Evolutionary conservation across 805 yeast species (phyloP), one percentile per base, ranked within the genome.

Genomic region (Pichia deserticola): DNA sequence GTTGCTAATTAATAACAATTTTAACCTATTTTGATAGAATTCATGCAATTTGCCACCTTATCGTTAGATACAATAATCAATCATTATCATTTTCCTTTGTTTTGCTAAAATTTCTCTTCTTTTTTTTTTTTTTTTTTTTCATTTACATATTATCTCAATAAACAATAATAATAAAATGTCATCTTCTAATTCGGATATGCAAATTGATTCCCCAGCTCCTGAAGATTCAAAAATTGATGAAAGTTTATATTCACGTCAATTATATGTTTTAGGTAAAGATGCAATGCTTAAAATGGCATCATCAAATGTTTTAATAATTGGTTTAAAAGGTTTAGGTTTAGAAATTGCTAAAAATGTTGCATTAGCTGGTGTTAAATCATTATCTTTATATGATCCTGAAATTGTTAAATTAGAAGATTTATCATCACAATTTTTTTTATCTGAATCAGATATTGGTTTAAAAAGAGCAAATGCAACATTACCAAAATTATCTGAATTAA

Each of bases 321-420:
- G 99, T 4, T 72, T 92, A 50, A 84, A 81, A 63, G 99, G 99
- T 44, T 73, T 93, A 44, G 99, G 99, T 61, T 78, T 88, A 40
- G 99, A 93, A 70, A 89, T 93, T 51, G 97, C 99, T 28, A 93
- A 93, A 70, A 93, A 93, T 68, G 89, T 93, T 49, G 95, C 96
- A 0, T 75, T 93, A 37, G 99, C 99, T 3, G 99, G 99, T 61
- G 99, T 93, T 59, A 93, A 93, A 71, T 84, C 95, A 8, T 72
- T 93, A 58, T 74, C 95, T 7, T 67, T 93, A 34, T 88, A 84
- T 65, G 99, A 93, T 63, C 95, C 96, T 11, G 73, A 72, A 20
- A 77, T 81, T 1, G 84, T 86, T 25, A 66, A 73, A 48, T 56
- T 89, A 42, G 75, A 69, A 47, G 98, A 93, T 66, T 75, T 93